Evolutionary conservation across 441 rosid genomes (phyloP), one percentile per base, ranked within the genome.

Genomic region (Brassica balearica): DNA sequence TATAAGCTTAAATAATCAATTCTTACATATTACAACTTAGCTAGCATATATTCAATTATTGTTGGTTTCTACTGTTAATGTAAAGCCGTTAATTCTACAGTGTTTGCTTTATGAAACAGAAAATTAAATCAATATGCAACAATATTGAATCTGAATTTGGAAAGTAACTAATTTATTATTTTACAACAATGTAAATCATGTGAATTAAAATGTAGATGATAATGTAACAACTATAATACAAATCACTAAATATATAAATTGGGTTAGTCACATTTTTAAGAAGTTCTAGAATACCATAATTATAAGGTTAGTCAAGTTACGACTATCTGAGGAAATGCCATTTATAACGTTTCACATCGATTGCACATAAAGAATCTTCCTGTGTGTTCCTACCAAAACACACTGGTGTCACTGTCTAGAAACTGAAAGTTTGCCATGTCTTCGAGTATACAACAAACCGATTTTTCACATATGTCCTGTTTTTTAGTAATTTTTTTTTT

Each of bases 71-170:
- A 55, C 60, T 55, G 22, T 55, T 55, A 53, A 55, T 17, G 60
- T 55, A 15, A 55, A 55, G 60, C 60, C 60, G 22, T 17, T 6
- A 55, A 55, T 15, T 17, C 2, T 15, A 55, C 60, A 55, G 60
- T 55, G 1, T 55, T 55, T 15, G 3, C 23, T 55, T 15, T 55
- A 55, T 55, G 4, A 17, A 17, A 55, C 23, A 55, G 8, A 2
- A 15, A 55, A 2, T 17, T 55, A 55, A 6, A 55, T 55, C 10
- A 55, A 8, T 55, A 17, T 55, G 9, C 22, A 55, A 55, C 23
- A 55, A 55, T 17, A 55, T 55, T 7, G 60, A 55, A 55, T 55
- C 60, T 15, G 60, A 55, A 55, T 55, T 55, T 55, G 4, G 60
- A 55, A 55, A 17, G 23, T 17, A 53, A 53, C 20, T 55, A 55